Evolutionary conservation across 257 asterid genomes (phyloP).

Genomic region (Nicotiana undulata): DNA sequence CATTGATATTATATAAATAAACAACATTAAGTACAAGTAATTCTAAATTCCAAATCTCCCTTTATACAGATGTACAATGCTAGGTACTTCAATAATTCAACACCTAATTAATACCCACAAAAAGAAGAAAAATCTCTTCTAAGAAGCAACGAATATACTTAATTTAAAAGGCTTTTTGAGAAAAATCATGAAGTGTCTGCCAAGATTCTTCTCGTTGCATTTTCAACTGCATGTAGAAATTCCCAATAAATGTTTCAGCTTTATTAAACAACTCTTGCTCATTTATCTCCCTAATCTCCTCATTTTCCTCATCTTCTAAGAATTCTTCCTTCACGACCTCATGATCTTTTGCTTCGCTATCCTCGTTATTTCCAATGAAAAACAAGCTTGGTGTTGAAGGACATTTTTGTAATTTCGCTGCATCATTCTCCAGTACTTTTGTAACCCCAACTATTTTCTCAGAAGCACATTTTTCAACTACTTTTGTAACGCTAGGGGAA

Average conservation of each 20-base stretch:
- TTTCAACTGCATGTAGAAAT: constrained; percentile 54
- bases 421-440: neutral
- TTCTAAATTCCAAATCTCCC: too few species aligned
- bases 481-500: neutral
- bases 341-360: neutral
- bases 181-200: constrained; percentile 26
- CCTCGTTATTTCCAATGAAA: constrained; percentile 23
- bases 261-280: constrained; percentile 43
- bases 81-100: too few species aligned
- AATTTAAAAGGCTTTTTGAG: constrained; percentile 22
- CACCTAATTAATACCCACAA: too few species aligned
- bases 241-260: constrained; percentile 62
- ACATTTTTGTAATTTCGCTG: constrained; percentile 9
- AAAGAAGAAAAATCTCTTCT: neutral
- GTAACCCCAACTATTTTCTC: constrained; percentile 14
- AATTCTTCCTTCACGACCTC: constrained; percentile 1
- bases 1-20: too few species aligned
- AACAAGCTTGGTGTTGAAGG: constrained; percentile 35
- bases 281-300: constrained; percentile 18
- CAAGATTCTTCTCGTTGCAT: constrained; percentile 59
- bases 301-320: constrained; percentile 10
- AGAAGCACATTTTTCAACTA: constrained; percentile 13
- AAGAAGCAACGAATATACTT: too few species aligned
- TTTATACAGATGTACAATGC: too few species aligned
- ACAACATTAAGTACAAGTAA: too few species aligned